phyloP scores from a whole-genome alignment of 2,329 filamentous ascomycete genomes.

The Talaromyces marneffei region DNA sequence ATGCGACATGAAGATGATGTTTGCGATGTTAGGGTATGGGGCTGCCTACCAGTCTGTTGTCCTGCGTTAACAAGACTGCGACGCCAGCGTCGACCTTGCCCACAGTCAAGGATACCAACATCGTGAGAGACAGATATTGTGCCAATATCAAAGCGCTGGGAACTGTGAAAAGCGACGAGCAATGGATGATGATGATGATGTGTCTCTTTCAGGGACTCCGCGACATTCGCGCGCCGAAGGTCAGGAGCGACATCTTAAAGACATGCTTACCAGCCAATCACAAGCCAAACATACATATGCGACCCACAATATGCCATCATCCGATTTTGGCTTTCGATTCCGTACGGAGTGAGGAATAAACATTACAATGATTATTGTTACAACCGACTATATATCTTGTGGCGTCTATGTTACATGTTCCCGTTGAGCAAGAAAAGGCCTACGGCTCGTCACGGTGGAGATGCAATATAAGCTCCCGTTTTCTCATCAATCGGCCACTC shows the following conservation, averaged over 20 bases:
- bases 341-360: not conserved
- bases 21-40: conserved; percentile 11
- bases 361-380: not conserved
- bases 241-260: conserved; percentile 6
- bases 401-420: not conserved
- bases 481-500: not conserved
- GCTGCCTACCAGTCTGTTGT: conserved; percentile 79
- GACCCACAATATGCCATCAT: not conserved
- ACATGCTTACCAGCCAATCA: not conserved
- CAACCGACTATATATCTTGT: not conserved
- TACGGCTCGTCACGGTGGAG: not conserved
- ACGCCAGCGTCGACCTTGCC: conserved; percentile 99
- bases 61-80: conserved; percentile 90
- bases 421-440: no score
- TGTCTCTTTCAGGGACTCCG: not conserved
- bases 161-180: not conserved
- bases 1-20: conserved; percentile 3
- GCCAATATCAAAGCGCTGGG: not conserved
- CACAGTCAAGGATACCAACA: conserved; percentile 96
- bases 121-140: conserved; percentile 40
- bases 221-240: not conserved
- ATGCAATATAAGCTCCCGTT: not conserved
- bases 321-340: not conserved
- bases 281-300: not conserved
- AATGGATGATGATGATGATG: not conserved